These are phyloP conservation scores for Tagetes patula DNA, from an alignment of 129 eudicot genomes.

Conservation along the genomic window DNA sequence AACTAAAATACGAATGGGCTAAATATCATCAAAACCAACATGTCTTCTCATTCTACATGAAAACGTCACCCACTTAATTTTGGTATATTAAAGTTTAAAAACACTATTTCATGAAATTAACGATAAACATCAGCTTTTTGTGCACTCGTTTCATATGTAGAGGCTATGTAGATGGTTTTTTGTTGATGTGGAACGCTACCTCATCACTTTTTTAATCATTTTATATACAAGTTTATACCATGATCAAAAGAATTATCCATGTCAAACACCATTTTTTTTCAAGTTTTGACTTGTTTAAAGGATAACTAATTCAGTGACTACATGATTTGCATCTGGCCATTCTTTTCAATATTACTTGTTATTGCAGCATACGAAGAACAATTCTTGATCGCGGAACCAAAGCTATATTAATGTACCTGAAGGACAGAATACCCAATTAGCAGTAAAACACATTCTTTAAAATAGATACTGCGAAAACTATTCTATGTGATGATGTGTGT, in stretches of 20 bases:
- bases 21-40: not conserved
- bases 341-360: not conserved
- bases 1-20: not conserved
- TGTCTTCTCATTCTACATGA: not conserved
- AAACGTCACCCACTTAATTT: not conserved
- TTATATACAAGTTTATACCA: not conserved
- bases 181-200: not conserved
- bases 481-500: constrained; percentile 20
- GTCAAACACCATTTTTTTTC: not conserved
- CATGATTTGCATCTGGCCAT: not conserved
- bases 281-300: not conserved
- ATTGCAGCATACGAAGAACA: constrained; percentile 80
- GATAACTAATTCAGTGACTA: too few relatives aligned
- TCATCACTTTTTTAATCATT: not conserved
- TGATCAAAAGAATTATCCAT: not conserved
- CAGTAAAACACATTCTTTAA: constrained; percentile 25
- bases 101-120: not conserved
- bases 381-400: constrained; percentile 92
- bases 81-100: not conserved
- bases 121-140: not conserved
- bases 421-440: constrained; percentile 58
- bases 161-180: not conserved
- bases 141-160: not conserved
- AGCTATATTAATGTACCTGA: constrained; percentile 67
- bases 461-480: not conserved